Base-by-base conservation (phyloP, 306 rosid genomes). In the Medicago lupulina region DNA sequence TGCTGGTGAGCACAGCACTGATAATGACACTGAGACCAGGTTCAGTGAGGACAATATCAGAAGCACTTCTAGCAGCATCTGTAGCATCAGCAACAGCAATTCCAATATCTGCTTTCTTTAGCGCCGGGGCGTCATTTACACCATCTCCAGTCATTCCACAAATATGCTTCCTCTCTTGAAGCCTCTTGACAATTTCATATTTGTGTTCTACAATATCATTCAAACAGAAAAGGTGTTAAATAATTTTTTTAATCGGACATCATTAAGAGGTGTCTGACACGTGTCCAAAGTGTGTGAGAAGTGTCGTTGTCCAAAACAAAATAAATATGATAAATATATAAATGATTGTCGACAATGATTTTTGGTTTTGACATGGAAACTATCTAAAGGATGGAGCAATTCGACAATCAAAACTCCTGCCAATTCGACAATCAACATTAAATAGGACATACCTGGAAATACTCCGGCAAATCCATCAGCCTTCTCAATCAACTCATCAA, bases 121-220 rank as follows among this genome's bases (percentile, higher is more conserved):
- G 85, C 9, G 98, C 98, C 58, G 98, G 97, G 23, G 97, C 98
- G 21, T 95, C 98, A 44, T 95, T 92, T 53, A 95, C 98, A 76
- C 98, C 98, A 75, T 95, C 97, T 18, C 97, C 98, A 2, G 98
- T 92, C 98, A 95, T 95, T 77, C 98, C 98, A 85, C 98, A 95
- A 38, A 92, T 92, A 82, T 95, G 98, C 87, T 90, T 92, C 83
- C 83, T 90, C 73, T 95, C 97, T 74, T 95, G 98, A 66, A 95
- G 85, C 88, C 82, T 87, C 86, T 83, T 95, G 14, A 92, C 97
- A 23, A 95, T 95, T 84, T 92, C 98, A 76, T 89, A 95, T 76
- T 95, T 92, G 93, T 95, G 97, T 77, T 95, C 97, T 95, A 46
- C 61, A 66, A 80, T 50, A 67, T 74, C 40, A 69, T 28, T 60